A percentile compares a stretch with the other conserved stretches of the same genome.
Evolutionary conservation across 208 protist genomes (phyloP).

Genomic region (Crithidia acanthocephali): DNA sequence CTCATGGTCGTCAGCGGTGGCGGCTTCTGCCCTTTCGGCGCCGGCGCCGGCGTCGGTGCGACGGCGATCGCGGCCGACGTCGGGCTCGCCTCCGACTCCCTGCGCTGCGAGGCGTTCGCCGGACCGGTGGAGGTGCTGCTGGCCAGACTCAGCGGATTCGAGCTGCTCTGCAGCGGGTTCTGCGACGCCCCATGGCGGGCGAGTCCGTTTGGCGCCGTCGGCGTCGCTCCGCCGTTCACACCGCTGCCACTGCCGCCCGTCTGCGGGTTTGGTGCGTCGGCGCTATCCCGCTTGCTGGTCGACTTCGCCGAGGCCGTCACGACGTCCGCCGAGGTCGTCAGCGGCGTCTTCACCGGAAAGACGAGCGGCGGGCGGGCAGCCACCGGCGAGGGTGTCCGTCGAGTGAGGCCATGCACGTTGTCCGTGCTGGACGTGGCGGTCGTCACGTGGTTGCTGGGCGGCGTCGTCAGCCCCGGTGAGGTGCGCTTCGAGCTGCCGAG

Average conservation of each 20-base stretch:
- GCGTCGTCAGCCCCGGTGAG: not conserved
- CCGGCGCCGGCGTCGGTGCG: not conserved
- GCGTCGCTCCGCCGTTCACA: not conserved
- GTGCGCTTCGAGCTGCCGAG: slow-evolving; percentile 10
- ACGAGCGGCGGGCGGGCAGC: not conserved
- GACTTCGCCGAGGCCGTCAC: not conserved
- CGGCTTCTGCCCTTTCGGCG: not conserved
- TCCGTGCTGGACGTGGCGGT: not conserved
- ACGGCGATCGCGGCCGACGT: too few relatives aligned
- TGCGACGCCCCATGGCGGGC: not conserved
- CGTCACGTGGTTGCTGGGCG: not conserved
- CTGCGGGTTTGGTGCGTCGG: not conserved
- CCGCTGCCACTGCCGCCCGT: too few relatives aligned
- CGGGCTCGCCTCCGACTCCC: not conserved
- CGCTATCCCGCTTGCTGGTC: not conserved
- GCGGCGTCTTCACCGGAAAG: not conserved
- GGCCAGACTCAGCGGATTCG: slow-evolving; percentile 11
- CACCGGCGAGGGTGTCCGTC: not conserved
- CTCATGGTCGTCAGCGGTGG: not conserved
- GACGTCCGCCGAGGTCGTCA: not conserved
- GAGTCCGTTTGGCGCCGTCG: not conserved
- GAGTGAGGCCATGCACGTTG: not conserved
- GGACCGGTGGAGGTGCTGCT: slow-evolving; percentile 12
- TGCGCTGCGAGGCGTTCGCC: not conserved
- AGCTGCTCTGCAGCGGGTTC: slow-evolving; percentile 6